Evolutionary conservation across 441 rosid species (phyloP).

Genomic region (Euphorbia neoarborescens): DNA sequence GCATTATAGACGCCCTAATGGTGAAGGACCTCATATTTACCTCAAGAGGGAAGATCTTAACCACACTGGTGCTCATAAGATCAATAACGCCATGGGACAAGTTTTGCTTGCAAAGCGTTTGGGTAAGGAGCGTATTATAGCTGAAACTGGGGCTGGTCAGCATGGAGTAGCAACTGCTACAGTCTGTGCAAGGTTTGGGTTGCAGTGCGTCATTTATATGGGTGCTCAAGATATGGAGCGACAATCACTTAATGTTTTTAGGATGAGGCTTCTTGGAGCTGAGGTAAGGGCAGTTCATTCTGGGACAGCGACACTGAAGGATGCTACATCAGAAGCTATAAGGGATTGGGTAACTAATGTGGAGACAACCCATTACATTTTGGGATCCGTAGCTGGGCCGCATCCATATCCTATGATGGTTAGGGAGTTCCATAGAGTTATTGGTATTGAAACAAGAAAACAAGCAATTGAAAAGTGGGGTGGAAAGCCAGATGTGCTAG

Average conservation of each 20-base stretch:
- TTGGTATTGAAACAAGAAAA: slow-evolving; percentile 74
- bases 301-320: slow-evolving; percentile 85
- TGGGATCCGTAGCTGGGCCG: slow-evolving; percentile 94
- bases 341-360: slow-evolving; percentile 95
- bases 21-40: slow-evolving; percentile 72
- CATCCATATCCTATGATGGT: slow-evolving; percentile 97
- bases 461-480: slow-evolving; percentile 93
- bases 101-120: slow-evolving; percentile 77
- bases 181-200: slow-evolving; percentile 79
- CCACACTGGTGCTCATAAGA: slow-evolving; percentile 92
- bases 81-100: slow-evolving; percentile 85
- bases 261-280: slow-evolving; percentile 90
- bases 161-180: slow-evolving; percentile 97
- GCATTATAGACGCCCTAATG: slow-evolving; percentile 62
- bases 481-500: slow-evolving; percentile 83
- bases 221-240: slow-evolving; percentile 95
- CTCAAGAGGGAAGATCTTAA: slow-evolving; percentile 93
- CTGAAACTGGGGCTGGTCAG: slow-evolving; percentile 95
- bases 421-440: slow-evolving; percentile 80
- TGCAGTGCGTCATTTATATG: slow-evolving; percentile 77
- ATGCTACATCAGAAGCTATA: slow-evolving; percentile 91
- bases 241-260: slow-evolving; percentile 78
- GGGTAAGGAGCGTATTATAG: slow-evolving; percentile 75
- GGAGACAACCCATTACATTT: slow-evolving; percentile 85
- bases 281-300: slow-evolving; percentile 82